Conservation (phyloP, 2,329 filamentous ascomycete species). For the Parafenestella ontariensis region DNA sequence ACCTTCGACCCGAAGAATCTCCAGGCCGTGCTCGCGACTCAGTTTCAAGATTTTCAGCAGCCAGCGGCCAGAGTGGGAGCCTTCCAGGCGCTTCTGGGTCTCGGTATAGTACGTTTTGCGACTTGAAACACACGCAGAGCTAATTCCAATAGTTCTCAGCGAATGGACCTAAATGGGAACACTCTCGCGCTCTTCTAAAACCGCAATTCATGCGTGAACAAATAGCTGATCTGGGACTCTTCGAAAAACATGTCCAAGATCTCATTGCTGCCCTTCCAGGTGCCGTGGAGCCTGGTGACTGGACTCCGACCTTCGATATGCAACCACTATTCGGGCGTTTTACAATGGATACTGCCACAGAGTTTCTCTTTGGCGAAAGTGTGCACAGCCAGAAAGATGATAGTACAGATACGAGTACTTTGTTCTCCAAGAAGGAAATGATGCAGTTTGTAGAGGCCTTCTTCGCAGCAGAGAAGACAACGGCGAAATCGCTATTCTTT, state of each 20-base stretch:
- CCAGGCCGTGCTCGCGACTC: conserved; percentile 13
- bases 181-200: conserved; percentile 53
- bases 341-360: conserved; percentile 42
- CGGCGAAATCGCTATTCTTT: conserved; percentile 47
- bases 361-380: conserved; percentile 40
- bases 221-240: conserved; percentile 59
- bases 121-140: not conserved
- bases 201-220: conserved; percentile 58
- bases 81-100: not conserved
- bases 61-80: not conserved
- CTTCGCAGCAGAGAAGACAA: conserved; percentile 45
- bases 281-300: too few species aligned
- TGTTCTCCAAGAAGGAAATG: conserved; percentile 22
- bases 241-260: conserved; percentile 52
- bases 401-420: too few species aligned
- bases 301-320: conserved; percentile 32
- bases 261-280: not conserved
- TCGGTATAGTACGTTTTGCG: not conserved
- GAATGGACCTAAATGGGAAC: not conserved
- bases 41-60: conserved; percentile 14
- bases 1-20: conserved; percentile 14
- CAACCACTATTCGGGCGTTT: conserved; percentile 46
- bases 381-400: not conserved
- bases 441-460: conserved; percentile 50
- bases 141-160: not conserved